phyloP scores from a whole-genome alignment of 1,284 basidiomycete species.

The Afroboletus lepidellus region DNA sequence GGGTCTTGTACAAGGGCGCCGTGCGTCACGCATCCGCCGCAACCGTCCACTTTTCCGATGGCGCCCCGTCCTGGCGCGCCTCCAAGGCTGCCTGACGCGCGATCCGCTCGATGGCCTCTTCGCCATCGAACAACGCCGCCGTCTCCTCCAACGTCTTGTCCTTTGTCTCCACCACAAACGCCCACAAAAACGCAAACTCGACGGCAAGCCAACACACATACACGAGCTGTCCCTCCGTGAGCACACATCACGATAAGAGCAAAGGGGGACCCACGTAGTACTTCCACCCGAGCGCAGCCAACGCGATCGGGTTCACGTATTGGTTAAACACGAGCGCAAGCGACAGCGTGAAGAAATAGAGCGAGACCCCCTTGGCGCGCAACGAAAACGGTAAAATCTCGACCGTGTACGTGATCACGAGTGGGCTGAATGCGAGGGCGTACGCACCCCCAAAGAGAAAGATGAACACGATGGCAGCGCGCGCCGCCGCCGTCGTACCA shows the following conservation, averaged over 20 bases:
- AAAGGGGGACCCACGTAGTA: slow-evolving; percentile 47
- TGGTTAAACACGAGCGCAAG: slow-evolving; percentile 75
- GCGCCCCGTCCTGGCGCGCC: no score
- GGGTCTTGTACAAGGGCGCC: no score
- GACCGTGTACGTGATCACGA: slow-evolving; percentile 72
- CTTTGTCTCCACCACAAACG: slow-evolving; percentile 73
- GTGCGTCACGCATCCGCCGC: no score
- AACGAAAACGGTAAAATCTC: slow-evolving; percentile 71
- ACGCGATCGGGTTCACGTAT: slow-evolving; percentile 77
- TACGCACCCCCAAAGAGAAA: slow-evolving; percentile 73
- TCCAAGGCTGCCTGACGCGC: no score
- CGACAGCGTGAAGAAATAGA: slow-evolving; percentile 68
- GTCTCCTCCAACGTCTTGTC: slow-evolving; percentile 73
- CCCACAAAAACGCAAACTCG: slow-evolving; percentile 61
- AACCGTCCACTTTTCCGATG: no score
- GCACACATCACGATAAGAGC: background rate
- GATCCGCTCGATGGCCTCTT: slow-evolving; percentile 49
- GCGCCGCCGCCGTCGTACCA: slow-evolving; percentile 45
- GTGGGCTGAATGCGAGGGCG: slow-evolving; percentile 71
- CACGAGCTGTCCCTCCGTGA: slow-evolving; percentile 44
- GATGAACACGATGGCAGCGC: slow-evolving; percentile 74
- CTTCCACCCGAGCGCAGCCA: slow-evolving; percentile 59
- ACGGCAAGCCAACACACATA: slow-evolving; percentile 67
- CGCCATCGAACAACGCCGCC: slow-evolving; percentile 68
- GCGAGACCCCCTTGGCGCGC: slow-evolving; percentile 76